Percentiles rank a stretch among this genome's conserved stretches.
These are phyloP conservation scores for Diaporthe sp. DNA, from an alignment of 2,329 filamentous ascomycete genomes.

Conservation along the genomic window DNA sequence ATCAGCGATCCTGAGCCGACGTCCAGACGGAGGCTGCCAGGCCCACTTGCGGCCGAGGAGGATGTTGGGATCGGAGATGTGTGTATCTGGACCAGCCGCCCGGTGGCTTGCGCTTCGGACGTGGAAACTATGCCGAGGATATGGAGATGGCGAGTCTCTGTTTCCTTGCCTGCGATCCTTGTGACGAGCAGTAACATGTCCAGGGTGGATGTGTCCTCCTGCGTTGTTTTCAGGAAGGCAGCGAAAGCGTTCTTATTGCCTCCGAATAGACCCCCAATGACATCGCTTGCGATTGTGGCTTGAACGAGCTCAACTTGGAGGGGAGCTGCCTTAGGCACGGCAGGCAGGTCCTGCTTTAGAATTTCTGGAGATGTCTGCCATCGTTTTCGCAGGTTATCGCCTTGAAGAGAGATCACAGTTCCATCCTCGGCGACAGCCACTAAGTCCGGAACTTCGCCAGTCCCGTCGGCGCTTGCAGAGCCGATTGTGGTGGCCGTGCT, in stretches of 20 bases:
- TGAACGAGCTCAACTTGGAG: conserved; percentile 65
- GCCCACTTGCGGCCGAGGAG: neutral
- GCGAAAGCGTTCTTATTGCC: conserved; percentile 65
- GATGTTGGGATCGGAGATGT: conserved; percentile 49
- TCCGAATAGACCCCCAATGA: conserved; percentile 67
- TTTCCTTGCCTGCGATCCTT: conserved; percentile 47
- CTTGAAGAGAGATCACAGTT: conserved; percentile 70
- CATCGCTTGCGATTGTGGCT: conserved; percentile 59
- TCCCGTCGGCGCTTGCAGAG: conserved; percentile 42
- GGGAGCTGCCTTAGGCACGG: conserved; percentile 44
- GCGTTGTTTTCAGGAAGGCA: conserved; percentile 62
- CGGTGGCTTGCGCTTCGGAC: conserved; percentile 24
- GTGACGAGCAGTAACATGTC: conserved; percentile 69
- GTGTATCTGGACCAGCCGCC: conserved; percentile 45
- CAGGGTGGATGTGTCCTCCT: conserved; percentile 58
- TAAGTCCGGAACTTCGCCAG: conserved; percentile 55
- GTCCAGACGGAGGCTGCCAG: conserved; percentile 65
- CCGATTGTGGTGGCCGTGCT: conserved; percentile 46
- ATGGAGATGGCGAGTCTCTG: conserved; percentile 48
- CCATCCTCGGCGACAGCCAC: conserved; percentile 72
- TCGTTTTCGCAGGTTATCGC: conserved; percentile 62
- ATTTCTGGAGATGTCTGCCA: conserved; percentile 60
- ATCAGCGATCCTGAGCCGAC: conserved; percentile 73
- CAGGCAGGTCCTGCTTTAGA: conserved; percentile 55
- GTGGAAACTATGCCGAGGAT: conserved; percentile 47